Percentiles rank a stretch among this genome's conserved stretches.
These are phyloP conservation scores for Phytophthora parvispora DNA, from an alignment of 352 stramenopile species.

Conservation along the genomic window DNA sequence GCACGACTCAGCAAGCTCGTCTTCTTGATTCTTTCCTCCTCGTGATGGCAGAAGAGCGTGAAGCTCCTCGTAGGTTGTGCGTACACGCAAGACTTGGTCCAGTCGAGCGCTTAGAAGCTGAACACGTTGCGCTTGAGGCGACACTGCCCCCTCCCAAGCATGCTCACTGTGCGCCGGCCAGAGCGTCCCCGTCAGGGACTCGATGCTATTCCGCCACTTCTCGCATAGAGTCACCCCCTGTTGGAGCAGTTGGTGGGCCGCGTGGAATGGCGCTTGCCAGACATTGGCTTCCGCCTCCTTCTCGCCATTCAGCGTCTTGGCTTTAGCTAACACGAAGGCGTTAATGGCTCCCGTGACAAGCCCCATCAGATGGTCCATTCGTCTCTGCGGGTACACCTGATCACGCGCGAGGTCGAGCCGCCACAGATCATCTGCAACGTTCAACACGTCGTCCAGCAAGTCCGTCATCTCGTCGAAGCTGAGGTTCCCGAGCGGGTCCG, in stretches of 20 bases:
- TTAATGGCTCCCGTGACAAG: conserved; percentile 86
- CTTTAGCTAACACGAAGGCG: conserved; percentile 68
- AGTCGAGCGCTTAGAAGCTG: conserved; percentile 71
- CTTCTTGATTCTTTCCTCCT: conserved; percentile 40
- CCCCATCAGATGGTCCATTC: conserved; percentile 92
- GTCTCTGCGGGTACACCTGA: conserved; percentile 82
- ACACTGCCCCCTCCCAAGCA: conserved; percentile 61
- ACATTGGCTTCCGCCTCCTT: conserved; percentile 58
- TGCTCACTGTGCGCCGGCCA: conserved; percentile 90
- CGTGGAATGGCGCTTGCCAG: conserved; percentile 76
- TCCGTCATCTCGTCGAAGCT: conserved; percentile 86
- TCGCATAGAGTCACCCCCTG: conserved; percentile 82
- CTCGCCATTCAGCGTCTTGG: conserved; percentile 29
- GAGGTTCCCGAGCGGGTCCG: conserved; percentile 59
- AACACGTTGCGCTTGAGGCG: conserved; percentile 37
- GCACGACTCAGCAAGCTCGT: conserved; percentile 53
- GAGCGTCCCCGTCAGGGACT: conserved; percentile 82
- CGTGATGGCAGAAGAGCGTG: conserved; percentile 62
- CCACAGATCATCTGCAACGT: conserved; percentile 93
- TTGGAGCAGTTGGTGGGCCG: conserved; percentile 66
- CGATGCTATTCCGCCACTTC: conserved; percentile 77
- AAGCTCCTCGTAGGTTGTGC: conserved; percentile 93
- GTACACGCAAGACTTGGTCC: conserved; percentile 83
- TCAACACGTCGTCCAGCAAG: conserved; percentile 87
- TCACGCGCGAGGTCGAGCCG: conserved; percentile 68